Percentiles rank a stretch among this genome's conserved stretches.
These are phyloP conservation scores for Stephania cephalantha DNA, from an alignment of 164 flowering plant species.

Conservation along the genomic window DNA sequence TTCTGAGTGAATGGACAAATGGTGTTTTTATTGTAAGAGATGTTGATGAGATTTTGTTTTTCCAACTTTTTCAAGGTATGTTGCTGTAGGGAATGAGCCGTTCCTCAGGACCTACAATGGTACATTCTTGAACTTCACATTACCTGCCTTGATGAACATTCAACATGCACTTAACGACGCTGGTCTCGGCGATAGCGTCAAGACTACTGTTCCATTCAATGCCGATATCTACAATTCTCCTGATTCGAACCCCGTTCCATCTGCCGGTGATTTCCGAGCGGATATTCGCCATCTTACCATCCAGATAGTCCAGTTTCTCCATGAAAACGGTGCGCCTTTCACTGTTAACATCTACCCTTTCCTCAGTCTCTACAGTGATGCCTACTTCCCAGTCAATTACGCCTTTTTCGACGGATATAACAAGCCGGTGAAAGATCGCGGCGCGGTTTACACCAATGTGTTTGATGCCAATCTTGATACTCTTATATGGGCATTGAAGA, in stretches of 20 bases:
- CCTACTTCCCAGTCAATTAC: slow-evolving; percentile 68
- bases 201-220: slow-evolving; percentile 77
- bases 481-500: slow-evolving; percentile 46
- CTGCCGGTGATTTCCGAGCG: slow-evolving; percentile 75
- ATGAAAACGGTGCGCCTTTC: slow-evolving; percentile 58
- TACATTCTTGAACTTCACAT: slow-evolving; percentile 35
- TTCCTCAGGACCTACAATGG: slow-evolving; percentile 67
- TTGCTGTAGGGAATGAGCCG: slow-evolving; percentile 90
- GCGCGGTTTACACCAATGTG: slow-evolving; percentile 53
- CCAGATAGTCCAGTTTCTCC: slow-evolving; percentile 49
- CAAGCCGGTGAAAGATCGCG: slow-evolving; percentile 49
- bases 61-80: slow-evolving; percentile 46
- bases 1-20: no score
- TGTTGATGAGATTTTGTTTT: no score
- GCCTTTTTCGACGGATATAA: slow-evolving; percentile 77
- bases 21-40: no score
- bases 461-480: slow-evolving; percentile 93
- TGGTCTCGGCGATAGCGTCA: slow-evolving; percentile 34
- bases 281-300: slow-evolving; percentile 53
- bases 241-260: slow-evolving; percentile 66
- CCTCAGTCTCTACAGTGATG: slow-evolving; percentile 66
- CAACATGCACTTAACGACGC: slow-evolving; percentile 62
- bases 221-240: slow-evolving; percentile 76
- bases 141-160: slow-evolving; percentile 69
- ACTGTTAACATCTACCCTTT: slow-evolving; percentile 93